phyloP scores from a whole-genome alignment of 371 early-diverging fungal genomes.

The Lichtheimia hyalospora region DNA sequence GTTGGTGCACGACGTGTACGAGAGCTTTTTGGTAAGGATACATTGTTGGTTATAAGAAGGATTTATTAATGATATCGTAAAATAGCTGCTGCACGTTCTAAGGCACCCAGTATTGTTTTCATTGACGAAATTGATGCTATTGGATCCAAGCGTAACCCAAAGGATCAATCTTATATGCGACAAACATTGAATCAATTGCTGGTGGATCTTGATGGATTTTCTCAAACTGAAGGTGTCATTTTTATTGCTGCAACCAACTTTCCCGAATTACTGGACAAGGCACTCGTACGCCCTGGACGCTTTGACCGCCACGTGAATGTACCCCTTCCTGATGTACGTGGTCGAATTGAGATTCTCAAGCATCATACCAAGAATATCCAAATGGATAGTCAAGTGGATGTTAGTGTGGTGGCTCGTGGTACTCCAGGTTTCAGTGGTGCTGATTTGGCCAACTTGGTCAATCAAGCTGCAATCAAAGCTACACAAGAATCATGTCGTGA shows the following conservation, averaged over 20 bases:
- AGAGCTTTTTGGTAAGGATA: constrained; percentile 64
- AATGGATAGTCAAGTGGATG: constrained; percentile 66
- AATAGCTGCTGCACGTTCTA: constrained; percentile 90
- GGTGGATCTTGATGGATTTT: constrained; percentile 96
- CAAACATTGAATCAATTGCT: constrained; percentile 96
- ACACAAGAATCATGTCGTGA: constrained; percentile 69
- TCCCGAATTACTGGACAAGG: constrained; percentile 97
- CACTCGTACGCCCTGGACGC: constrained; percentile 96
- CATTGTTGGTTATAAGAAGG: too few species aligned
- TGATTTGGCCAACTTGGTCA: constrained; percentile 94
- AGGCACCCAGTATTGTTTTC: constrained; percentile 98
- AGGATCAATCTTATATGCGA: constrained; percentile 93
- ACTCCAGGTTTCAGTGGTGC: constrained; percentile 98
- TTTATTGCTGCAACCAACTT: constrained; percentile 99
- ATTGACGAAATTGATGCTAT: constrained; percentile 99
- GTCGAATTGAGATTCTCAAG: constrained; percentile 91
- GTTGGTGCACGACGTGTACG: constrained; percentile 92
- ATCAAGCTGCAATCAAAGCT: constrained; percentile 95
- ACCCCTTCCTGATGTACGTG: constrained; percentile 94
- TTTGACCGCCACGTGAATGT: constrained; percentile 98
- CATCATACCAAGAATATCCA: constrained; percentile 84
- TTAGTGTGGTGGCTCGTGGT: constrained; percentile 89
- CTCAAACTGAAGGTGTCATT: constrained; percentile 91
- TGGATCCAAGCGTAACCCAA: constrained; percentile 93
- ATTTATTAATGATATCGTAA: too few species aligned